These are phyloP conservation scores for Rhynchosporium agropyri DNA, from an alignment of 2,329 filamentous ascomycete species.

Conservation along the genomic window DNA sequence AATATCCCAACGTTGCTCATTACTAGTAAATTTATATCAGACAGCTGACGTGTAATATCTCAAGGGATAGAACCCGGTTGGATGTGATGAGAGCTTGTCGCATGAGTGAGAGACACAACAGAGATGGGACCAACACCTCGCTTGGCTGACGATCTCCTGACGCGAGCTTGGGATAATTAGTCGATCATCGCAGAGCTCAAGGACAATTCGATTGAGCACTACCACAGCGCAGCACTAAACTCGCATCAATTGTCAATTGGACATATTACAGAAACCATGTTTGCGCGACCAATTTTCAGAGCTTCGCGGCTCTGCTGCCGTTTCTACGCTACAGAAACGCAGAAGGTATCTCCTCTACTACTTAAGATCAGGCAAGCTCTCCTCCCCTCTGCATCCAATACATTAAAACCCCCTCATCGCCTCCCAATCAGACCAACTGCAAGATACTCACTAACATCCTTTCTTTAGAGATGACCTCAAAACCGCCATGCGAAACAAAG, in stretches of 20 bases:
- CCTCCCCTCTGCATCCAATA: neutral
- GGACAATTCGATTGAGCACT: slow-evolving; percentile 1
- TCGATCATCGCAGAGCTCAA: neutral
- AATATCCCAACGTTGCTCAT: neutral
- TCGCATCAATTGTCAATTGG: neutral
- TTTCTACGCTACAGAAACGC: slow-evolving; percentile 37
- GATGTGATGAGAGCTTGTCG: neutral
- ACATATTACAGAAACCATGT: slow-evolving; percentile 25
- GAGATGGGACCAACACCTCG: too few species aligned
- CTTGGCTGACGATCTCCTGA: neutral
- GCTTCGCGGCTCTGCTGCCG: slow-evolving; percentile 36
- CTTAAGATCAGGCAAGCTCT: slow-evolving; percentile 43
- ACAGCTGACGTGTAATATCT: slow-evolving; percentile 6
- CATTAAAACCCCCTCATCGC: neutral
- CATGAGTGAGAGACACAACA: neutral
- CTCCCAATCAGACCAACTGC: neutral
- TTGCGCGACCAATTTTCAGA: slow-evolving; percentile 29
- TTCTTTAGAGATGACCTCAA: slow-evolving; percentile 56
- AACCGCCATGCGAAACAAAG: slow-evolving; percentile 66
- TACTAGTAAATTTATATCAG: slow-evolving; percentile 5
- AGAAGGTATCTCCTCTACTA: slow-evolving; percentile 42
- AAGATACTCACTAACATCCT: slow-evolving; percentile 5
- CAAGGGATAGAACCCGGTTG: neutral
- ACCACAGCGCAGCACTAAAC: neutral
- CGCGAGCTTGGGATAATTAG: slow-evolving; percentile 11